Evolutionary conservation across 2,329 filamentous ascomycete genomes (phyloP).

Genomic region (Trichophyton benhamiae): DNA sequence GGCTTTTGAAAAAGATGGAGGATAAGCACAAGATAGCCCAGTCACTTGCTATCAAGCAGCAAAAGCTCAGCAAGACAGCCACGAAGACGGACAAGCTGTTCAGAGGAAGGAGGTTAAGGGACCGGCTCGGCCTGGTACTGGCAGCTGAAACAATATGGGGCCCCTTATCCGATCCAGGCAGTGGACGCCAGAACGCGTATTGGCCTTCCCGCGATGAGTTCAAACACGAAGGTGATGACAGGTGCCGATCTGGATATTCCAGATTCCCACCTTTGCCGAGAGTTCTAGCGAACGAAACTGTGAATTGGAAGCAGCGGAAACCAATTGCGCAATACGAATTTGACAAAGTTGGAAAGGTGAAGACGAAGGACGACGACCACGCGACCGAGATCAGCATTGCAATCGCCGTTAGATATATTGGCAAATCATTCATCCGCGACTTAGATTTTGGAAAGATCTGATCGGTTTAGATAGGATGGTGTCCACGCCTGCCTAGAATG

Average conservation of each 20-base stretch:
- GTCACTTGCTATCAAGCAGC: neutral
- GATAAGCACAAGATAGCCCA: slow-evolving; percentile 6
- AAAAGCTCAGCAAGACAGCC: slow-evolving; percentile 1
- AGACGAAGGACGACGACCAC: neutral
- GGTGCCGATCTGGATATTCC: slow-evolving; percentile 20
- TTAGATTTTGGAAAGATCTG: neutral
- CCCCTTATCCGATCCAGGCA: slow-evolving; percentile 5
- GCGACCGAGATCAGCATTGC: neutral
- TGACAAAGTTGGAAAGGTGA: slow-evolving; percentile 16
- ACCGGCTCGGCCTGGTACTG: slow-evolving; percentile 19
- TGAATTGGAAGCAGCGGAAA: slow-evolving; percentile 22
- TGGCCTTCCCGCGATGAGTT: slow-evolving; percentile 24
- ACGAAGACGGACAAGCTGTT: slow-evolving; percentile 11
- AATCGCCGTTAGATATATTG: neutral
- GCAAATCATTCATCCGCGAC: neutral
- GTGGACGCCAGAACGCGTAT: slow-evolving; percentile 14
- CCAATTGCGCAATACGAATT: slow-evolving; percentile 16
- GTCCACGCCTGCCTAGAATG: neutral
- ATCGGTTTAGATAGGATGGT: neutral
- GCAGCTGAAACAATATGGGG: slow-evolving; percentile 21
- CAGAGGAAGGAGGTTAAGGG: slow-evolving; percentile 16
- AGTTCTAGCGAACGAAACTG: slow-evolving; percentile 21
- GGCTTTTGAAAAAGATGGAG: slow-evolving; percentile 12
- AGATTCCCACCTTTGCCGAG: slow-evolving; percentile 24
- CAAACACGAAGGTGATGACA: slow-evolving; percentile 23